phyloP scores from a whole-genome alignment of 2,329 filamentous ascomycete genomes.

The Fusarium sp. region DNA sequence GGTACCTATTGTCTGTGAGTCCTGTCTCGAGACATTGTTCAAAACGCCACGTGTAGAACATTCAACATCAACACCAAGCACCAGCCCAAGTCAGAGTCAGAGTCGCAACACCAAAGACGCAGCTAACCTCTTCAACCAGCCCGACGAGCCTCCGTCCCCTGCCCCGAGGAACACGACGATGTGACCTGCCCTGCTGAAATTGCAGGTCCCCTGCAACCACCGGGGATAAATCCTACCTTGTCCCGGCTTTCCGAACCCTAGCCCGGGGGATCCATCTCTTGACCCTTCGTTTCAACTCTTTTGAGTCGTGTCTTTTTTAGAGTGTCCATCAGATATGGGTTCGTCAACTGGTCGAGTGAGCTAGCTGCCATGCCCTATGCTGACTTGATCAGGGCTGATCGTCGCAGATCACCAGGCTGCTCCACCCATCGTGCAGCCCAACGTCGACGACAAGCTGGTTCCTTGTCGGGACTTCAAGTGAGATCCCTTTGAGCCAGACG shows the following conservation, averaged over 20 bases:
- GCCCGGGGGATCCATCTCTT: constrained; percentile 1
- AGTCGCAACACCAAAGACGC: not conserved
- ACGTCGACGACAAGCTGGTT: not conserved
- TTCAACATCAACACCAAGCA: not conserved
- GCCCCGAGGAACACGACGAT: not conserved
- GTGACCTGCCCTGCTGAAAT: constrained; percentile 9
- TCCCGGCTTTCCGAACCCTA: constrained; percentile 1
- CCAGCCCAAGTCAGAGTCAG: not conserved
- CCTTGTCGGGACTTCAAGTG: not conserved
- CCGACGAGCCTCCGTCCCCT: not conserved
- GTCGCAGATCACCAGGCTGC: not conserved
- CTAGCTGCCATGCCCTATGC: not conserved
- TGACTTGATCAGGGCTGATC: constrained; percentile 1
- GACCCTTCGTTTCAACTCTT: constrained; percentile 1
- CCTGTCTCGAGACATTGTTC: not conserved
- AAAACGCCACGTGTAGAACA: not conserved
- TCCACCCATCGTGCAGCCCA: not conserved
- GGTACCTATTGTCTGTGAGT: not conserved
- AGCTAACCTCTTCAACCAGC: not conserved
- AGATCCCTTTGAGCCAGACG: not conserved
- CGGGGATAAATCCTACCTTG: constrained; percentile 5
- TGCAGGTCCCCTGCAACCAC: not conserved
- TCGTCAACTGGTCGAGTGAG: not conserved
- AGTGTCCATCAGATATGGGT: not conserved
- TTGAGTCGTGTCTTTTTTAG: not conserved